These are phyloP conservation scores for Aspergillus floridensis DNA, from an alignment of 2,329 filamentous ascomycete genomes.

Conservation along the genomic window DNA sequence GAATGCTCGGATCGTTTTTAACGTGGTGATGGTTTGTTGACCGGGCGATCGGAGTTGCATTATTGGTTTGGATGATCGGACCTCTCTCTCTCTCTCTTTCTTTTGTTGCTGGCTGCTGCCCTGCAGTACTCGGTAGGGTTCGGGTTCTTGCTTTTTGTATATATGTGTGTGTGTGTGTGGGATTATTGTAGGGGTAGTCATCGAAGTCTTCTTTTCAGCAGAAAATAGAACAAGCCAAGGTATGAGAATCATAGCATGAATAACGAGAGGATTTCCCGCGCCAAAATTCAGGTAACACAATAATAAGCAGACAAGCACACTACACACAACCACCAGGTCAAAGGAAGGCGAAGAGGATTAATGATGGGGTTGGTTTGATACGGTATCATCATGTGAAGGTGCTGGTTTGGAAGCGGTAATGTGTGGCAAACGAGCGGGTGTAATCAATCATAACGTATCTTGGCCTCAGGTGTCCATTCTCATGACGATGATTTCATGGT, in stretches of 20 bases:
- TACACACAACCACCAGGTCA: too few relatives aligned
- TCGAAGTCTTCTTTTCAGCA: not conserved
- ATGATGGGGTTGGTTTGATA: not conserved
- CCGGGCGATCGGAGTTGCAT: constrained; percentile 7
- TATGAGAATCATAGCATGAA: too few relatives aligned
- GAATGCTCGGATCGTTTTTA: constrained; percentile 6
- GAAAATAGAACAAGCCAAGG: too few relatives aligned
- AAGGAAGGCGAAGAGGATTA: too few relatives aligned
- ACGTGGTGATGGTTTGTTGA: constrained; percentile 7
- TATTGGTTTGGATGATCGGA: constrained; percentile 5
- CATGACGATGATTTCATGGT: not conserved
- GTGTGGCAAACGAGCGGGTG: not conserved
- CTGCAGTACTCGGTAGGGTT: not conserved
- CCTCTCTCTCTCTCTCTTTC: not conserved
- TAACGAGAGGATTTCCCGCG: not conserved
- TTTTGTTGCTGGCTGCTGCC: not conserved
- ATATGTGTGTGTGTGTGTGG: not conserved
- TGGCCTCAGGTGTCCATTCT: not conserved
- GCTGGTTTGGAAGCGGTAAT: not conserved
- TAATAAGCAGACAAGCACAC: not conserved
- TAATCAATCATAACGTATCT: not conserved
- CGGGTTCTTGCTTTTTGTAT: not conserved
- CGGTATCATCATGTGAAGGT: not conserved
- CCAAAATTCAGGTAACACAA: not conserved
- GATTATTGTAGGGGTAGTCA: not conserved